Percentiles rank a stretch among this genome's conserved stretches.
Evolutionary conservation across 768 basidiomycete genomes (phyloP).

Genomic region (Trametes cingulata): DNA sequence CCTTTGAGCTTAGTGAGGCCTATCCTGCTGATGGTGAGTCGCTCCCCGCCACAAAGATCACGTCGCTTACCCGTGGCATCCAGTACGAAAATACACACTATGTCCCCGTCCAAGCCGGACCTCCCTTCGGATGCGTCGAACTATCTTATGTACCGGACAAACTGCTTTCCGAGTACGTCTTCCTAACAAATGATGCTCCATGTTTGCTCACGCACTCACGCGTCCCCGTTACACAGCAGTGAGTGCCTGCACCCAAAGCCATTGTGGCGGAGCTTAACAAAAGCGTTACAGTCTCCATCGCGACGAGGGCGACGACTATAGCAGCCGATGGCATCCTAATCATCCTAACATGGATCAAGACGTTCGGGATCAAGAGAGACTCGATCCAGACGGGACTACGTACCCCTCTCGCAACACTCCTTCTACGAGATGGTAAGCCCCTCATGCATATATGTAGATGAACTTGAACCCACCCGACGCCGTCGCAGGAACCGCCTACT

Average conservation of each 20-base stretch:
- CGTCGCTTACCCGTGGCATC: neutral
- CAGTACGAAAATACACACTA: conserved; percentile 10
- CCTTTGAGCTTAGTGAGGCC: conserved; percentile 8
- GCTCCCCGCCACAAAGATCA: neutral
- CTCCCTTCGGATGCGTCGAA: conserved; percentile 18
- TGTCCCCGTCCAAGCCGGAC: conserved; percentile 10
- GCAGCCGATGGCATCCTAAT: conserved; percentile 12
- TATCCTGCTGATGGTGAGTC: conserved; percentile 14
- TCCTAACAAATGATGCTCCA: neutral
- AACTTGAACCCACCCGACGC: no score
- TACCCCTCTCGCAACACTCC: conserved; percentile 13
- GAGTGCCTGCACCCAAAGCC: neutral
- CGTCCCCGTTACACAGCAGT: no score
- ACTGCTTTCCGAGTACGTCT: conserved; percentile 1
- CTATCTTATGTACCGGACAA: neutral
- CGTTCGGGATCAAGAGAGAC: conserved; percentile 5
- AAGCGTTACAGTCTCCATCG: neutral
- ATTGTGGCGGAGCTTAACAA: neutral
- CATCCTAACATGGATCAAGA: conserved; percentile 19
- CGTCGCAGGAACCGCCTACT: conserved; percentile 16
- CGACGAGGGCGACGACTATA: conserved; percentile 1
- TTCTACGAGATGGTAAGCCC: conserved; percentile 18
- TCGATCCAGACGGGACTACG: neutral
- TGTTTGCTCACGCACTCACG: no score
- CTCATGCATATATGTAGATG: no score